phyloP scores from a whole-genome alignment of 495 filamentous ascomycete genomes.

The Penicillium bovifimosum region DNA sequence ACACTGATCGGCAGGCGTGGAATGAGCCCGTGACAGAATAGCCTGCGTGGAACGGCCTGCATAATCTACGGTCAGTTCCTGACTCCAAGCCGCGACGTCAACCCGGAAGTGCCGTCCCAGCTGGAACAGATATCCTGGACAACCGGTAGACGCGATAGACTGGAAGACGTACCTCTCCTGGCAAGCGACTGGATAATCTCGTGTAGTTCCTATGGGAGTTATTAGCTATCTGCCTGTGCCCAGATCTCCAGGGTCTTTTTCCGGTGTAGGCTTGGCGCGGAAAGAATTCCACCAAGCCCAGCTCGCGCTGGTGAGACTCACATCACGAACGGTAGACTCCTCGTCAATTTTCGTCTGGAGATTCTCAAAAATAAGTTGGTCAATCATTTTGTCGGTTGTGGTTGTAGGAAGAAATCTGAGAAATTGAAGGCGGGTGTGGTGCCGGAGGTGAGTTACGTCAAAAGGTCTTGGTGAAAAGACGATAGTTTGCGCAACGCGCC shows the following conservation, averaged over 20 bases:
- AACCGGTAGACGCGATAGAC: not conserved
- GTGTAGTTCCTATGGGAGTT: constrained; percentile 56
- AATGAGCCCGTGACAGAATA: constrained; percentile 82
- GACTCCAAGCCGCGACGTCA: not conserved
- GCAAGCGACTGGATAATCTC: constrained; percentile 76
- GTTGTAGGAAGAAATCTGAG: not conserved
- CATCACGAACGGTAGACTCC: constrained; percentile 73
- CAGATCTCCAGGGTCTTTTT: constrained; percentile 7
- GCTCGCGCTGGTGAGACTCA: constrained; percentile 28
- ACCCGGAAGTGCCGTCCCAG: not conserved
- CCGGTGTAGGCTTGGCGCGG: constrained; percentile 22
- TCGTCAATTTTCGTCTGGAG: constrained; percentile 88
- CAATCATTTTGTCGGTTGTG: constrained; percentile 47
- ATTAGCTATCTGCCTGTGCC: constrained; percentile 11
- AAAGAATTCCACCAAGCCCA: constrained; percentile 14
- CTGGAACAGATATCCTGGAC: not conserved
- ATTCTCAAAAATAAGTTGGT: constrained; percentile 78
- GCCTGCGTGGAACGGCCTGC: constrained; percentile 64
- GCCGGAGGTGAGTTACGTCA: constrained; percentile 22
- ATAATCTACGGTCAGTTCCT: constrained; percentile 5
- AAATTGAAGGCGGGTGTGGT: constrained; percentile 11
- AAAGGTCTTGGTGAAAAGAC: constrained; percentile 1
- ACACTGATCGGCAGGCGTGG: constrained; percentile 74
- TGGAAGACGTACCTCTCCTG: constrained; percentile 49
- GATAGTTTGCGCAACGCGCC: not conserved